Conservation (phyloP, 1,284 basidiomycete genomes). For the Boletus smithii region DNA sequence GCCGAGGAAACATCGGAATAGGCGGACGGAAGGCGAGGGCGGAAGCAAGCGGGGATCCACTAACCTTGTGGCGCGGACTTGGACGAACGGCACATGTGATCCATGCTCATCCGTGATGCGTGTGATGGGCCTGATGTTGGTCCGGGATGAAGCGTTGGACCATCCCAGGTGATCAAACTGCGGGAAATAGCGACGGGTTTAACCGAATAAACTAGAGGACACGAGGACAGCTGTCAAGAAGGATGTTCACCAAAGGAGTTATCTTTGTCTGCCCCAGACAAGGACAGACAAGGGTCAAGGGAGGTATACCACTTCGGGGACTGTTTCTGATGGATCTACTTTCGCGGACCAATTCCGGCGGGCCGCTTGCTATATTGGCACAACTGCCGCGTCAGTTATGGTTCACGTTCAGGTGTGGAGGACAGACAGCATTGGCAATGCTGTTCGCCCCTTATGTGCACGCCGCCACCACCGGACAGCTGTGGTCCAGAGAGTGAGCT, state of each 20-base stretch:
- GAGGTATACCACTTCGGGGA: background rate
- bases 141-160: slow-evolving; percentile 1
- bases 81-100: slow-evolving; percentile 2
- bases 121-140: background rate
- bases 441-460: too few relatives aligned
- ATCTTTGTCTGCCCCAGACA: slow-evolving; percentile 7
- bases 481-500: too few relatives aligned
- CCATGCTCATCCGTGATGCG: background rate
- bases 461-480: slow-evolving; percentile 2
- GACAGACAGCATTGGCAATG: too few relatives aligned
- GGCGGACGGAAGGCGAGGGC: background rate
- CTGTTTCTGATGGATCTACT: slow-evolving; percentile 6
- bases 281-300: background rate
- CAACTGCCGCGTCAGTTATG: background rate
- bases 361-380: slow-evolving; percentile 2
- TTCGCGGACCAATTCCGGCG: slow-evolving; percentile 13
- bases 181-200: slow-evolving; percentile 4
- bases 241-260: slow-evolving; percentile 6
- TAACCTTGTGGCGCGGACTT: slow-evolving; percentile 8
- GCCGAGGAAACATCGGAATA: slow-evolving; percentile 1
- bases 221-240: slow-evolving; percentile 13
- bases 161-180: slow-evolving; percentile 3
- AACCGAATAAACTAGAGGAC: slow-evolving; percentile 6
- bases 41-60: slow-evolving; percentile 3
- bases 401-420: background rate